Conservation (phyloP, 192 early-diverging fungal genomes). For the Coemansia sp. region DNA sequence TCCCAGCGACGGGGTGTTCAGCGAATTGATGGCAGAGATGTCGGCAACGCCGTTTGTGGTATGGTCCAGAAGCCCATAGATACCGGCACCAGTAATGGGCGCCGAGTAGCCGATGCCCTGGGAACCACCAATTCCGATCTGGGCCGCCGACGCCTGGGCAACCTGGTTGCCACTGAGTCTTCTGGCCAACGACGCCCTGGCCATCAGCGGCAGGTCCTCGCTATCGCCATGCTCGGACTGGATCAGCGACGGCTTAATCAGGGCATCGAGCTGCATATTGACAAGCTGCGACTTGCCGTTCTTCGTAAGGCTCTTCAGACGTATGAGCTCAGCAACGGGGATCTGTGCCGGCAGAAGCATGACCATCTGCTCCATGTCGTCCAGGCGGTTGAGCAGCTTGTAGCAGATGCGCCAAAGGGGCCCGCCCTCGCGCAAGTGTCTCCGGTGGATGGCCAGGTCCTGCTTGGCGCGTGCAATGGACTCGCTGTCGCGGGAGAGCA, state of each 20-base stretch:
- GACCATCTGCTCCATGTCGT: conserved; percentile 58
- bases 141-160: not conserved
- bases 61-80: conserved; percentile 5
- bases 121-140: not conserved
- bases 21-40: not conserved
- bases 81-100: not conserved
- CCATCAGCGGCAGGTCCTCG: conserved; percentile 44
- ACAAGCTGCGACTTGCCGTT: conserved; percentile 54
- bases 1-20: not conserved
- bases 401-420: conserved; percentile 52
- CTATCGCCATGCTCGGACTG: conserved; percentile 38
- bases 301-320: conserved; percentile 40
- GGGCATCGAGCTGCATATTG: conserved; percentile 52
- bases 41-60: not conserved
- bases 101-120: not conserved
- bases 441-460: conserved; percentile 52
- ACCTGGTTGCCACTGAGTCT: not conserved
- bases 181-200: conserved; percentile 18
- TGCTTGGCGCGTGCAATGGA: conserved; percentile 49
- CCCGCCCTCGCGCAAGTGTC: conserved; percentile 49
- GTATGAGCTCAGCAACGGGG: conserved; percentile 44
- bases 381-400: conserved; percentile 51
- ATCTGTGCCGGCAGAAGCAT: conserved; percentile 54
- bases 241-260: conserved; percentile 49
- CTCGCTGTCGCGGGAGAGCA: conserved; percentile 45